Percentiles rank a stretch among this genome's conserved stretches.
phyloP scores from a whole-genome alignment of 805 yeast genomes.

The Lipomyces japonicus region DNA sequence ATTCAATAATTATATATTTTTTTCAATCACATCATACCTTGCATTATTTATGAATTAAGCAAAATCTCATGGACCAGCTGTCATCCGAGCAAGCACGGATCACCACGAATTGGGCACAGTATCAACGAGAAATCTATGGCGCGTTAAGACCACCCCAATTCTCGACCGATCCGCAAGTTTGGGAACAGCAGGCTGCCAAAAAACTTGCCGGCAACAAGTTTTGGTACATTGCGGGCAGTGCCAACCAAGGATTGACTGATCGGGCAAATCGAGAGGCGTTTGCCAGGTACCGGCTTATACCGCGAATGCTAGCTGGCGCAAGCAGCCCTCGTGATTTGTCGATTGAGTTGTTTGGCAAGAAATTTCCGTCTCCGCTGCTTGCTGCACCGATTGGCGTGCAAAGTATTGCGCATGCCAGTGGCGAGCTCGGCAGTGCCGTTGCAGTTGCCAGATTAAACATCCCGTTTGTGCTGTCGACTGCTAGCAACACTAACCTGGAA shows the following conservation, averaged over 20 bases:
- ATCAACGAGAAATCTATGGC: constrained; percentile 17
- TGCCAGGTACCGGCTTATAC: constrained; percentile 15
- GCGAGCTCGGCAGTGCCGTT: constrained; percentile 32
- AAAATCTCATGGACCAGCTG: too few species aligned
- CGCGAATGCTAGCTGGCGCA: constrained; percentile 20
- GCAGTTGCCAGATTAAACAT: constrained; percentile 32
- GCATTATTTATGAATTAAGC: too few species aligned
- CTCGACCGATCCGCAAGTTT: constrained; percentile 6
- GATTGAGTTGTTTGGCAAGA: constrained; percentile 29
- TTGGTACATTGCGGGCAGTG: constrained; percentile 21
- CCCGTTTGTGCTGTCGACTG: constrained; percentile 34
- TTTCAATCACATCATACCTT: too few species aligned
- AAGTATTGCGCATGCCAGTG: constrained; percentile 31
- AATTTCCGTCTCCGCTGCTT: constrained; percentile 30
- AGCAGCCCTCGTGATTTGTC: constrained; percentile 15
- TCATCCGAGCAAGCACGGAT: constrained; percentile 1
- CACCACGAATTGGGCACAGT: constrained; percentile 19
- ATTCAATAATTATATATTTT: too few species aligned
- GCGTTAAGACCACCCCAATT: constrained; percentile 12
- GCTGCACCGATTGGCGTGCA: constrained; percentile 35
- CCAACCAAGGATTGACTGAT: constrained; percentile 14
- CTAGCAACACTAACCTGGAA: constrained; percentile 28
- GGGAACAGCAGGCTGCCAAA: constrained; percentile 15
- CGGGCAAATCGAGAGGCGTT: constrained; percentile 21
- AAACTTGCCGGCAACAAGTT: constrained; percentile 10